Base-by-base conservation (phyloP, 805 yeast species). In the Yarrowia keelungensis region DNA sequence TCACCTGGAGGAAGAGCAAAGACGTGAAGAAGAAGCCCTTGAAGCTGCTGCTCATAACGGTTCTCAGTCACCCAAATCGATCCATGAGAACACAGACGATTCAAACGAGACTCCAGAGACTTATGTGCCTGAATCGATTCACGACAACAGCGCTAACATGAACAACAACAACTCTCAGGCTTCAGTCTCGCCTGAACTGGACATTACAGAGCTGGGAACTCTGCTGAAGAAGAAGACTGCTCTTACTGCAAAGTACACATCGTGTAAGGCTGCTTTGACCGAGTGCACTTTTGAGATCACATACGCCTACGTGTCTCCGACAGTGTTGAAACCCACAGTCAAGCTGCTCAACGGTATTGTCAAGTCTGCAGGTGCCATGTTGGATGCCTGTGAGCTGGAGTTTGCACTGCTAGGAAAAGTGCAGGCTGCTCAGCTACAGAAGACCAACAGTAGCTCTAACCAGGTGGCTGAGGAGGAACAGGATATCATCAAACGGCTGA, bases 251-350 rank as follows among this genome's bases (percentile, higher is more conserved):
- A 79, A 81, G 49, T 74, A 82, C 9, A 74, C 73, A 10, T 72
- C 76, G 14, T 79, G 83, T 61, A 75, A 78, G 38, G 74, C 79
- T 8, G 84, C 81, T 1, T 73, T 83, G 38, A 79, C 81, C 42
- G 86, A 84, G 71, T 82, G 85, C 70, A 74, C 80, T 2, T 84
- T 82, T 70, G 87, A 84, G 71, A 75, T 83, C 1, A 81, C 86
- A 0, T 84, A 81, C 70, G 81, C 86, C 0, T 81, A 77, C 68
- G 73, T 82, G 19, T 79, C 86, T 0, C 86, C 87, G 32, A 73
- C 74, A 8, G 81, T 80, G 51, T 71, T 83, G 39, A 77, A 79
- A 51, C 76, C 79, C 4, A 71, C 79, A 2, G 76, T 82, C 19
- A 75, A 77, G 11, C 72, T 74, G 15, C 72, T 83, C 19, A 75